Evolutionary conservation across 2,329 filamentous ascomycete genomes (phyloP), one percentile per base, ranked within the genome.

Genomic region (Colletotrichum viniferum): DNA sequence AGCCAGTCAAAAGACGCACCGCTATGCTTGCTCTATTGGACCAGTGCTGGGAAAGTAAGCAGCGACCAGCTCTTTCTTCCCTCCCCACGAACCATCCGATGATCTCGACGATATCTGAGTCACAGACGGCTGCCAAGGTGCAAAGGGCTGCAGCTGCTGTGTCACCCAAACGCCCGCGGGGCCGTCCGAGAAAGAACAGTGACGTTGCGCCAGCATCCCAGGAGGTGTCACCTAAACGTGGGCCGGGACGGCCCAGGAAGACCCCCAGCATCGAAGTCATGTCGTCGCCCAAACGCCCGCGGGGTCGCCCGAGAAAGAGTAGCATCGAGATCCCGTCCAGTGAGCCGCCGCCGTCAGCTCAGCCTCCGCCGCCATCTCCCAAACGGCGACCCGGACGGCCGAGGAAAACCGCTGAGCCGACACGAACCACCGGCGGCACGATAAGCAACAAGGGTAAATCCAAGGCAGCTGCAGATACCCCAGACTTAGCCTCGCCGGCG

Each of bases 21-120:
- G 91, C 91, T 10, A 95, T 95, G 92, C 92, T 96, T 76, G 86
- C 90, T 2, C 83, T 95, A 13, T 85, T 96, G 14, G 86, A 94
- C 67, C 90, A 92, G 79, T 96, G 94, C 81, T 96, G 94, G 93
- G 84, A 90, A 77, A 92, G 91, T 73, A 91, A 91, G 80, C 76
- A 79, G 10, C 80, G 77, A 48, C 71, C 78, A 9, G 77, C 60
- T 18, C 77, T 67, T 71, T 81, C 38, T 77, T 79, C 56, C 79
- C 79, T n/a, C 77, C 81, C 52, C 43, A 79, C 56, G 55, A 69
- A 61, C 43, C 75, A 66, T 30, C 61, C 24, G 13, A 56, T 71
- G 13, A 56, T 71, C 10, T 77, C 75, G 12, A 75, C 71, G 16
- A 52, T 70, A 26, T 63, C 61, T 63, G 34, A 63, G 61, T 38